Evolutionary conservation across 176 grass and related monocot species (phyloP).

Genomic region (Rhynchospora pubera): DNA sequence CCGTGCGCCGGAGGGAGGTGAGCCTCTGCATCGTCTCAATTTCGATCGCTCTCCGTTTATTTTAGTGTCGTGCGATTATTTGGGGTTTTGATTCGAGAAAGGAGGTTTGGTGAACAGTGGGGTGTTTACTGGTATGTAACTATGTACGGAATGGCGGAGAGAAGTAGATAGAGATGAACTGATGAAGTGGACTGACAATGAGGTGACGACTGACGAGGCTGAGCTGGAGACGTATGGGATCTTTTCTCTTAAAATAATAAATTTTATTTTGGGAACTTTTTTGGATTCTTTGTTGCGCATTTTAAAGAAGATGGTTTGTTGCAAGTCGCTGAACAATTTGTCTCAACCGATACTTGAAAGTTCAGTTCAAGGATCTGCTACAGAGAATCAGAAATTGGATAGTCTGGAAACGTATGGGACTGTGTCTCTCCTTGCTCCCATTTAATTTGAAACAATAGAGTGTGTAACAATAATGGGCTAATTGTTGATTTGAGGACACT

Average conservation of each 20-base stretch:
- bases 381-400: neutral
- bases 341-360: neutral
- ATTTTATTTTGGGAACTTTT: neutral
- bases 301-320: neutral
- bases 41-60: neutral
- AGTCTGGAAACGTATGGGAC: neutral
- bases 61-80: neutral
- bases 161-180: conserved; percentile 12
- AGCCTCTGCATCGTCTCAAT: conserved; percentile 32
- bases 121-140: neutral
- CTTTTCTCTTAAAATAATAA: neutral
- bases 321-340: neutral
- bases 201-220: neutral
- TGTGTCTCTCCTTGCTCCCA: neutral
- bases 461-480: too few relatives aligned
- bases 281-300: neutral
- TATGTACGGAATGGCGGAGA: neutral
- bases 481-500: too few relatives aligned
- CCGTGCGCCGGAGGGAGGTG: conserved; percentile 33
- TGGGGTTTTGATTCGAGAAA: neutral
- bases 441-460: neutral
- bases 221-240: neutral
- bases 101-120: too few relatives aligned
- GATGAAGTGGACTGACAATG: neutral
- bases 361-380: neutral